Percentiles rank a stretch among this genome's conserved stretches.
These are phyloP conservation scores for Hypoxylon sp. DNA, from an alignment of 2,329 filamentous ascomycete species.

Conservation along the genomic window DNA sequence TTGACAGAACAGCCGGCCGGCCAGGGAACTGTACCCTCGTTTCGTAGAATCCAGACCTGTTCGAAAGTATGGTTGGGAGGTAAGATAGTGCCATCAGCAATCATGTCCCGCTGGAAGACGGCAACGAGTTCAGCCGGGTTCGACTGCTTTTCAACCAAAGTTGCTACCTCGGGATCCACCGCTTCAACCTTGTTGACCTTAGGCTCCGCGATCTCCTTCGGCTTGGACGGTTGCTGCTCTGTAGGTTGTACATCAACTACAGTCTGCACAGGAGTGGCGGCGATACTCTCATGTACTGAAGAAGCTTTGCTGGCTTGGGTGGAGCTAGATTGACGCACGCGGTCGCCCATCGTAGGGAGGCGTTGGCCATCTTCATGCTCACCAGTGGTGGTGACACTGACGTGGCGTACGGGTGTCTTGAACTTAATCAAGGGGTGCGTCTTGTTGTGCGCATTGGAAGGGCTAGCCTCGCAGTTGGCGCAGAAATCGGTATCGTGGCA, in stretches of 20 bases:
- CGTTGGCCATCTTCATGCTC: conserved; percentile 78
- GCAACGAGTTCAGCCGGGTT: conserved; percentile 59
- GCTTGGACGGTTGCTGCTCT: conserved; percentile 55
- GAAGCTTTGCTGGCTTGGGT: conserved; percentile 68
- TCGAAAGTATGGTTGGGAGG: conserved; percentile 81
- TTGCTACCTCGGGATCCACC: conserved; percentile 31
- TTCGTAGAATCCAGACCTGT: conserved; percentile 93
- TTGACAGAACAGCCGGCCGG: conserved; percentile 90
- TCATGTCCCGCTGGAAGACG: conserved; percentile 82
- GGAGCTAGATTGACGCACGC: conserved; percentile 55
- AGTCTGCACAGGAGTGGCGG: conserved; percentile 74
- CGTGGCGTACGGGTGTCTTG: conserved; percentile 90
- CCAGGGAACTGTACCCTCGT: conserved; percentile 85
- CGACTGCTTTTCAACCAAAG: conserved; percentile 46
- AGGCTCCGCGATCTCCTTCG: conserved; percentile 54
- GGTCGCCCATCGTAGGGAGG: conserved; percentile 82
- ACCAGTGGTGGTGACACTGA: conserved; percentile 87
- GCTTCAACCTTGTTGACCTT: conserved; percentile 46
- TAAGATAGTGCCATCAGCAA: conserved; percentile 83
- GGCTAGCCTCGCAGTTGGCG: conserved; percentile 90
- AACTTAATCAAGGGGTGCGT: conserved; percentile 99
- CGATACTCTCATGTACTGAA: conserved; percentile 63
- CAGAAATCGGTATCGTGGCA: conserved; percentile 97
- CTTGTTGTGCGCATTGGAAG: conserved; percentile 87
- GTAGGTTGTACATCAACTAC: conserved; percentile 79